A percentile compares a stretch with the other conserved stretches of the same genome.
Conservation (phyloP, 352 stramenopile species). For the Thalassiosira hispida region DNA sequence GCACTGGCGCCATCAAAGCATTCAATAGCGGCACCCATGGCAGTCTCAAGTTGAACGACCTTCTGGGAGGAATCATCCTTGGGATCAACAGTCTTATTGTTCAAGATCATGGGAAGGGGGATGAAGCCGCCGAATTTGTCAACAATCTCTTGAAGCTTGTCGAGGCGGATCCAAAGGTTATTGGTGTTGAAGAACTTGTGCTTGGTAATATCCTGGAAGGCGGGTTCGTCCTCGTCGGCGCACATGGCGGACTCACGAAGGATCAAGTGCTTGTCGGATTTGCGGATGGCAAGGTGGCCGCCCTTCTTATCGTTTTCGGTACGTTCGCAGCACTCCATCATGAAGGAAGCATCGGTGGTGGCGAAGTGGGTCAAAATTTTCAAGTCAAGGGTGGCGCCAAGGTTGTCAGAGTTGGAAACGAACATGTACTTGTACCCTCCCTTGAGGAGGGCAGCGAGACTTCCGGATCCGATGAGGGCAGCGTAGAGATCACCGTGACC, state of each 20-base stretch:
- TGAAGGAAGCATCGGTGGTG: slow-evolving; percentile 94
- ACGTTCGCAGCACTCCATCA: slow-evolving; percentile 98
- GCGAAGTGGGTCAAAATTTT: slow-evolving; percentile 99
- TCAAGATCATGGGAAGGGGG: slow-evolving; percentile 96
- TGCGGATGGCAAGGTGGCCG: slow-evolving; percentile 96
- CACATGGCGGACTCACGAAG: slow-evolving; percentile 98
- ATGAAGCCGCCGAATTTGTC: slow-evolving; percentile 95
- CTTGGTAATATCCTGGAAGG: slow-evolving; percentile 96
- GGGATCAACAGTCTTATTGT: slow-evolving; percentile 93
- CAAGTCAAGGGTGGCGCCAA: slow-evolving; percentile 96
- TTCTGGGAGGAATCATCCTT: slow-evolving; percentile 94
- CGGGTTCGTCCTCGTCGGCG: slow-evolving; percentile 92
- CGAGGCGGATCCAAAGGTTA: slow-evolving; percentile 98
- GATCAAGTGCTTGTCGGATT: slow-evolving; percentile 93
- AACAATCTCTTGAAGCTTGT: slow-evolving; percentile 96
- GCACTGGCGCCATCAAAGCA: slow-evolving; percentile 97
- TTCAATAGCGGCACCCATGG: slow-evolving; percentile 97
- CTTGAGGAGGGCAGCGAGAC: slow-evolving; percentile 94
- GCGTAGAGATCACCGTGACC: slow-evolving; percentile 99
- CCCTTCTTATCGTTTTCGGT: slow-evolving; percentile 99
- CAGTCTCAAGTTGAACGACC: slow-evolving; percentile 91
- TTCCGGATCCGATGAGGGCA: slow-evolving; percentile 95
- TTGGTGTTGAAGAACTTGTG: slow-evolving; percentile 99
- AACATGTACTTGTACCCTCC: slow-evolving; percentile 99
- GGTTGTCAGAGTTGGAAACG: slow-evolving; percentile 99